Conservation (phyloP, 441 rosid species). For the Caryocar brasiliense region DNA sequence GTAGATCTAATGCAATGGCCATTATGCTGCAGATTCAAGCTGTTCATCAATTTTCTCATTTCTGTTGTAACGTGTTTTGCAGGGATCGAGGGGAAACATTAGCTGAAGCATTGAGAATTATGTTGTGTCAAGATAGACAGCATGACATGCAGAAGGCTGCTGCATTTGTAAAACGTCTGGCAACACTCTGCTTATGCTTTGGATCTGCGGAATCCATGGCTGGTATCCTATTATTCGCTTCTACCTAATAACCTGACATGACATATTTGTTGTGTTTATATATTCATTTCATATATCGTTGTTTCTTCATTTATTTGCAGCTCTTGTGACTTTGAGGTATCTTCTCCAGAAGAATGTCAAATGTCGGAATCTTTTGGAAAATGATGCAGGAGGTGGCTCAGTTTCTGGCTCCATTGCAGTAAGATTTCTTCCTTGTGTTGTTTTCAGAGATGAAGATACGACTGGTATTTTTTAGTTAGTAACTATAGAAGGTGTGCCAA, state of each 20-base stretch:
- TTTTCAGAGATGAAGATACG: background rate
- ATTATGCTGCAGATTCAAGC: too few relatives aligned
- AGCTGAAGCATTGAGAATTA: constrained; percentile 83
- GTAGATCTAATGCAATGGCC: too few relatives aligned
- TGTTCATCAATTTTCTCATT: background rate
- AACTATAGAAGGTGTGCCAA: too few relatives aligned
- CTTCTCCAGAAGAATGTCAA: constrained; percentile 77
- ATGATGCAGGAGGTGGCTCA: constrained; percentile 98
- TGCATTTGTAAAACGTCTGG: constrained; percentile 89
- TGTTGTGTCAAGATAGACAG: constrained; percentile 89
- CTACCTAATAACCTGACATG: background rate
- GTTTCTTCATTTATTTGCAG: constrained; percentile 26
- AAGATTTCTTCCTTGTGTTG: constrained; percentile 21
- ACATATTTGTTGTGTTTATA: background rate
- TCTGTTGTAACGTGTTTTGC: constrained; percentile 10
- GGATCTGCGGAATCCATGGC: constrained; percentile 91
- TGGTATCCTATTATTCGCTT: constrained; percentile 30
- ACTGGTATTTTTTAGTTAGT: too few relatives aligned
- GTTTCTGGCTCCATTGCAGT: constrained; percentile 79
- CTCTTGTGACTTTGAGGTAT: constrained; percentile 68
- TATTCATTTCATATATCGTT: background rate
- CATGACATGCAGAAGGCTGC: constrained; percentile 97
- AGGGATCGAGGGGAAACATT: constrained; percentile 81
- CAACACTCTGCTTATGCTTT: constrained; percentile 67
- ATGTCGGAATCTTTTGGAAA: constrained; percentile 86